Evolutionary conservation across 768 basidiomycete species (phyloP).

Genomic region (Termitomyces sp.): DNA sequence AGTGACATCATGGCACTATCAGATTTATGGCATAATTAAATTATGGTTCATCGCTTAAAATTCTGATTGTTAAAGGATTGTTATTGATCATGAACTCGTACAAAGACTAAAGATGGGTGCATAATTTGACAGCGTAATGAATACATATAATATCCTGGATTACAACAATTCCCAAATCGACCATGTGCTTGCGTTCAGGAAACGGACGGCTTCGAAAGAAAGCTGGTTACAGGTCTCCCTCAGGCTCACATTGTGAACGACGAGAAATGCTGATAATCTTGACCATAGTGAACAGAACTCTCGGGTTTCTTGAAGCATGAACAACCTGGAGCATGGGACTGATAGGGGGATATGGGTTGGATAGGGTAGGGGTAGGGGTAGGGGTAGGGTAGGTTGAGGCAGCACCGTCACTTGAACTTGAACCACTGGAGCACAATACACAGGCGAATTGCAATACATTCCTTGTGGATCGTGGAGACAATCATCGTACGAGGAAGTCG

Average conservation of each 20-base stretch:
- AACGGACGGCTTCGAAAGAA: not conserved
- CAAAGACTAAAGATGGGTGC: not conserved
- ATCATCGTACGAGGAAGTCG: not conserved
- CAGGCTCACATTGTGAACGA: not conserved
- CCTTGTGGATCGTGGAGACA: too few species aligned
- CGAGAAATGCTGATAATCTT: not conserved
- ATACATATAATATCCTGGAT: too few species aligned
- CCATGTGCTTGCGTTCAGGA: not conserved
- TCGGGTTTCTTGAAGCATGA: not conserved
- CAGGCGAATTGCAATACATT: too few species aligned
- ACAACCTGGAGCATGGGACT: not conserved
- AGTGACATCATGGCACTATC: not conserved
- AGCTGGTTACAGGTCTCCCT: not conserved
- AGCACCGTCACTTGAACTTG: too few species aligned
- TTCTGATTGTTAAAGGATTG: not conserved
- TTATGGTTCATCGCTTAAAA: not conserved
- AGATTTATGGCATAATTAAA: not conserved
- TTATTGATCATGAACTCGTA: not conserved
- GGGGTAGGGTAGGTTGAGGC: not conserved
- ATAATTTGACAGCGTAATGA: too few species aligned
- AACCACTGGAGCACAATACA: not conserved
- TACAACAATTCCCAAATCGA: too few species aligned
- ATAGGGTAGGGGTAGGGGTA: too few species aligned
- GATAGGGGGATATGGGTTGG: not conserved
- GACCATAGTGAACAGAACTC: not conserved